These are phyloP conservation scores for Ophiostoma perfectum DNA, from an alignment of 2,329 filamentous ascomycete species.

Conservation along the genomic window DNA sequence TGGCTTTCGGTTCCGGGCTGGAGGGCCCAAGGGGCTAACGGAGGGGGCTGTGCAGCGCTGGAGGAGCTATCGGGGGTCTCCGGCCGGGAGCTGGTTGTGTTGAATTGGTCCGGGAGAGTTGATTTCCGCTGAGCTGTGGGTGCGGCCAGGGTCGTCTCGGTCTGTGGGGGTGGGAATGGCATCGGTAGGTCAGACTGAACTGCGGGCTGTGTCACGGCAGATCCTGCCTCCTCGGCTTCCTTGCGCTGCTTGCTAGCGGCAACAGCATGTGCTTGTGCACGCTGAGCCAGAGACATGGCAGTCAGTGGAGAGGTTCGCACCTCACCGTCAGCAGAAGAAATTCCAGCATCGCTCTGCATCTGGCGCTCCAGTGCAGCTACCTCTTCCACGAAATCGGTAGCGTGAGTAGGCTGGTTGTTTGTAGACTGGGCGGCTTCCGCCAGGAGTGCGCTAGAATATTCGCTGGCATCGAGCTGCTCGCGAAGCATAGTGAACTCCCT, in stretches of 20 bases:
- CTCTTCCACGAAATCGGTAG: not conserved
- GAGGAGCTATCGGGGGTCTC: constrained; percentile 60
- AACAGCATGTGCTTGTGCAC: not conserved
- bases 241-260: constrained; percentile 25
- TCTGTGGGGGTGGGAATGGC: constrained; percentile 65
- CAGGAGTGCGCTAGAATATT: not conserved
- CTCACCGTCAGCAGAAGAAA: constrained; percentile 24
- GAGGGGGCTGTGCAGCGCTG: constrained; percentile 48
- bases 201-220: not conserved
- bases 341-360: not conserved
- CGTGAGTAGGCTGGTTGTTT: not conserved
- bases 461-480: constrained; percentile 58
- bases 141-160: constrained; percentile 64
- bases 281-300: constrained; percentile 65
- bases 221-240: constrained; percentile 30
- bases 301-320: constrained; percentile 30
- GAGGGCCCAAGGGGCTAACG: constrained; percentile 92
- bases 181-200: constrained; percentile 67
- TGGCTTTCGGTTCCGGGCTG: constrained; percentile 64
- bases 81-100: constrained; percentile 60
- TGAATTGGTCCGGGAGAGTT: constrained; percentile 70
- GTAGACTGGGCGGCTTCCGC: not conserved
- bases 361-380: not conserved
- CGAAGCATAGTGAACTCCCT: constrained; percentile 77
- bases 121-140: constrained; percentile 83